Percentiles rank a stretch among this genome's conserved stretches.
phyloP scores from a whole-genome alignment of 2,329 filamentous ascomycete species.

The Colletotrichum aenigma region DNA sequence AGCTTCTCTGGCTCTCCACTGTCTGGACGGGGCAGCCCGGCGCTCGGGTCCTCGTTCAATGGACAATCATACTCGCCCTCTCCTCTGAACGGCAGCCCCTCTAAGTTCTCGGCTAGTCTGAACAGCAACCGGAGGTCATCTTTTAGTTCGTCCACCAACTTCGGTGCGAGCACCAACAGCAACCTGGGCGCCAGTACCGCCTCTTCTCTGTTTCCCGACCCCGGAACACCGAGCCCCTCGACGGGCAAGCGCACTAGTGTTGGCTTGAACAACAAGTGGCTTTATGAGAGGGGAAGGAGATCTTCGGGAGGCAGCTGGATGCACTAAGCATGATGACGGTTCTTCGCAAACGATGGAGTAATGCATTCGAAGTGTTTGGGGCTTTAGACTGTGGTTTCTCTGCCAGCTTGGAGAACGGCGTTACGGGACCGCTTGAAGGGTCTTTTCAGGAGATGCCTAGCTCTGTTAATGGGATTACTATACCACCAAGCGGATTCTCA shows the following conservation, averaged over 20 bases:
- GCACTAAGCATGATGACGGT: not conserved
- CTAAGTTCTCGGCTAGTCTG: conserved; percentile 64
- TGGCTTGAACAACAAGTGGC: conserved; percentile 89
- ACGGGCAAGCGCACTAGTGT: conserved; percentile 73
- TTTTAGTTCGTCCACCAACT: conserved; percentile 62
- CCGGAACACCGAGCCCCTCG: conserved; percentile 72
- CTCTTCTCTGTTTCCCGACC: conserved; percentile 53
- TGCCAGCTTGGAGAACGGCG: not conserved
- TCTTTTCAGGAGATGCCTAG: not conserved
- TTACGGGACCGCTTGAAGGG: not conserved
- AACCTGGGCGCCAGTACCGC: conserved; percentile 46
- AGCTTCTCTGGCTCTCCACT: conserved; percentile 64
- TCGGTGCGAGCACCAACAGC: conserved; percentile 46
- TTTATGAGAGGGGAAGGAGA: conserved; percentile 82
- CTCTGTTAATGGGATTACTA: not conserved
- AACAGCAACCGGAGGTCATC: conserved; percentile 60
- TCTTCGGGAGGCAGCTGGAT: conserved; percentile 37
- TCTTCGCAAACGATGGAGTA: not conserved
- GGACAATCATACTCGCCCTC: conserved; percentile 52
- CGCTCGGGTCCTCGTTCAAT: conserved; percentile 35
- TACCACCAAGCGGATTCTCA: not conserved
- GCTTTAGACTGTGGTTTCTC: not conserved
- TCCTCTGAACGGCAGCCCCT: conserved; percentile 51
- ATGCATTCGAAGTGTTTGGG: not conserved
- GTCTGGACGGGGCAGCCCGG: conserved; percentile 59